Base-by-base conservation (phyloP, 768 basidiomycete genomes). In the Termitomyces sp. region DNA sequence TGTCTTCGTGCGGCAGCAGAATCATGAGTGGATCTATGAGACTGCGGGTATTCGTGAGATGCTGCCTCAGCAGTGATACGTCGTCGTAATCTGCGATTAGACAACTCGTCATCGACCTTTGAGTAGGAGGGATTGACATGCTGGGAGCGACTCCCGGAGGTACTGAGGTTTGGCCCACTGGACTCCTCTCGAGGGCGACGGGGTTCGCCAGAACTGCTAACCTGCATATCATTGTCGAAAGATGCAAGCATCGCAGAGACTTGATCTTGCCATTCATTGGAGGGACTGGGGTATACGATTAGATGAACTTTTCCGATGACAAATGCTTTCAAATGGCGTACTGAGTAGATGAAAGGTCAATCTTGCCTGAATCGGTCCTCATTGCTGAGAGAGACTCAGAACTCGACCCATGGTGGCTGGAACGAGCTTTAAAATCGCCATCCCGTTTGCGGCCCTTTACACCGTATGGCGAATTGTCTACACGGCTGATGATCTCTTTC, bases 181-280 rank as follows among this genome's bases (percentile, higher is more conserved):
- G 57, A 47, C 31, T 56, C 49, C 3, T 56, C 12, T 32, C 58
- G 35, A 10, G 36, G 56, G 7, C 55, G 36, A 31, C 43, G 44
- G 15, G 18, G 16, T 38, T 39, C 44, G 4, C 52, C 33, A 29
- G 44, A 32, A 42, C 23, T 31, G 9, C 40, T 7, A 9, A 7
- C 20, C 31, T 27, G 43, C 7, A 31, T 18, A 23, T 27, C 42
- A 15, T 32, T 32, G 16, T 53, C 51, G 29, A 56, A 29, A 42
- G 54, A 25, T 27, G 25, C 33, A 36, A 77, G 70, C 70, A 76
- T 76, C 23, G 68, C 60, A 4, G 71, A 70, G 3, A 92, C 84
- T 42, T 75, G 74, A 62, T 89, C 88, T 68, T 92, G 91, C 90
- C 90, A 92, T 69, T 92, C 89, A 58, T 84, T 85, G 22, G 88